A percentile compares a stretch with the other conserved stretches of the same genome.
These are phyloP conservation scores for Sphagnurus paluster DNA, from an alignment of 1,284 basidiomycete genomes.

Conservation along the genomic window DNA sequence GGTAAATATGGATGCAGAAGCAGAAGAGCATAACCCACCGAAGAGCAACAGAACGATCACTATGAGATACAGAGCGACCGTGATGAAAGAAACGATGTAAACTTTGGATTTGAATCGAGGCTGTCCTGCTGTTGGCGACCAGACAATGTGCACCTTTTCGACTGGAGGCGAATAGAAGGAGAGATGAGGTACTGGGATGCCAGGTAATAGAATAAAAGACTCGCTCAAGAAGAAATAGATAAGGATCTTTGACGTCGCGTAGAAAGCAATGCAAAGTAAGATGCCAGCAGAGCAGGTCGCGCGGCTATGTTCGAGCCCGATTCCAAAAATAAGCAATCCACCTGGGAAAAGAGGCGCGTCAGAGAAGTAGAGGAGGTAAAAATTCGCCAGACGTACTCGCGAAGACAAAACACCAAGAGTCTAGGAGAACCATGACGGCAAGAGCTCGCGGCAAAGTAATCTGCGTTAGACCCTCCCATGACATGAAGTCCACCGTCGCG, in stretches of 20 bases:
- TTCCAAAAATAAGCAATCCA: slow-evolving; percentile 33
- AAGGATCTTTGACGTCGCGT: slow-evolving; percentile 24
- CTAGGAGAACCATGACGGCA: slow-evolving; percentile 31
- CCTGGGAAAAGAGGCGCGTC: slow-evolving; percentile 20
- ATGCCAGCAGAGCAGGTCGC: slow-evolving; percentile 32
- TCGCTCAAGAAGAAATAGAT: slow-evolving; percentile 30
- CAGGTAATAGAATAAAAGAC: slow-evolving; percentile 3
- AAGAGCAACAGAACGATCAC: slow-evolving; percentile 32
- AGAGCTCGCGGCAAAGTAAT: slow-evolving; percentile 32
- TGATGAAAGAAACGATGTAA: slow-evolving; percentile 31
- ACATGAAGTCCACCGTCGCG: slow-evolving; percentile 21
- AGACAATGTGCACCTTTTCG: slow-evolving; percentile 40
- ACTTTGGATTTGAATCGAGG: slow-evolving; percentile 32
- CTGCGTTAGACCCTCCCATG: slow-evolving; percentile 22
- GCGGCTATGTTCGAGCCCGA: slow-evolving; percentile 31
- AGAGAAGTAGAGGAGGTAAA: slow-evolving; percentile 3
- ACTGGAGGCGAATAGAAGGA: slow-evolving; percentile 24
- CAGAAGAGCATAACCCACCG: slow-evolving; percentile 23
- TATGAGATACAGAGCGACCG: slow-evolving; percentile 30
- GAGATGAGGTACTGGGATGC: not conserved
- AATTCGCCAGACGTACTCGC: too few species aligned
- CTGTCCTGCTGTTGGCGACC: slow-evolving; percentile 22
- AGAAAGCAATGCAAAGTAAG: slow-evolving; percentile 34
- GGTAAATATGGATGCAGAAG: not conserved
- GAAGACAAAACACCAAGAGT: slow-evolving; percentile 37